phyloP scores from a whole-genome alignment of 1,284 basidiomycete species.

The Leccinum subrobustum region DNA sequence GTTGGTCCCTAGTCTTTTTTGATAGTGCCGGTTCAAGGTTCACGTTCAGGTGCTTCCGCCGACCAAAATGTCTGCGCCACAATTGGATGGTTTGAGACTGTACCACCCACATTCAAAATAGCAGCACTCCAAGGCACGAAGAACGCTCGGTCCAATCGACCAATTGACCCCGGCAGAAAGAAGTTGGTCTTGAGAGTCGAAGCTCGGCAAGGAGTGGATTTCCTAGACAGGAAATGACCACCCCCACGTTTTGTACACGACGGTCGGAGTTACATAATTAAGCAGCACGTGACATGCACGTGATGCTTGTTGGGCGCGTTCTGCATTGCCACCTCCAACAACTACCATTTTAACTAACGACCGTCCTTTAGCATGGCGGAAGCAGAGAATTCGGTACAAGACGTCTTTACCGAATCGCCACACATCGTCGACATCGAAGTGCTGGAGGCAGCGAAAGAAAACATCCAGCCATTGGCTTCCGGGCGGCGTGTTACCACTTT shows the following conservation, averaged over 20 bases:
- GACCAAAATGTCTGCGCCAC: not conserved
- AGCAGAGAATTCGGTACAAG: slow-evolving; percentile 20
- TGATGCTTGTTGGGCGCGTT: slow-evolving; percentile 26
- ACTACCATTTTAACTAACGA: not conserved
- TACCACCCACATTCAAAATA: not conserved
- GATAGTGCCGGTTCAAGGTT: no score
- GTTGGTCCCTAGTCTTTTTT: not conserved
- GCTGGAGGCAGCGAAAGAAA: slow-evolving; percentile 80
- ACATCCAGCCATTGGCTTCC: slow-evolving; percentile 73
- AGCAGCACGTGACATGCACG: slow-evolving; percentile 21
- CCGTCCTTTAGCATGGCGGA: slow-evolving; percentile 16
- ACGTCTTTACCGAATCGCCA: slow-evolving; percentile 26
- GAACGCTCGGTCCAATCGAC: no score
- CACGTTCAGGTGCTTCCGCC: not conserved
- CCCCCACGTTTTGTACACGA: no score
- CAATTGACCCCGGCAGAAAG: no score
- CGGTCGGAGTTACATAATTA: not conserved
- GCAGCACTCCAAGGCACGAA: not conserved
- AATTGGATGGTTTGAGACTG: no score
- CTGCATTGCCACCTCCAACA: not conserved
- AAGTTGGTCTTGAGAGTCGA: no score
- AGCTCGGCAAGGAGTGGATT: no score
- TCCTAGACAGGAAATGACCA: no score
- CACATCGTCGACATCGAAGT: slow-evolving; percentile 71
- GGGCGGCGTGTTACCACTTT: slow-evolving; percentile 74